These are phyloP conservation scores for Cenchrus americanus DNA, from an alignment of 176 grass and related monocot genomes.

Conservation along the genomic window DNA sequence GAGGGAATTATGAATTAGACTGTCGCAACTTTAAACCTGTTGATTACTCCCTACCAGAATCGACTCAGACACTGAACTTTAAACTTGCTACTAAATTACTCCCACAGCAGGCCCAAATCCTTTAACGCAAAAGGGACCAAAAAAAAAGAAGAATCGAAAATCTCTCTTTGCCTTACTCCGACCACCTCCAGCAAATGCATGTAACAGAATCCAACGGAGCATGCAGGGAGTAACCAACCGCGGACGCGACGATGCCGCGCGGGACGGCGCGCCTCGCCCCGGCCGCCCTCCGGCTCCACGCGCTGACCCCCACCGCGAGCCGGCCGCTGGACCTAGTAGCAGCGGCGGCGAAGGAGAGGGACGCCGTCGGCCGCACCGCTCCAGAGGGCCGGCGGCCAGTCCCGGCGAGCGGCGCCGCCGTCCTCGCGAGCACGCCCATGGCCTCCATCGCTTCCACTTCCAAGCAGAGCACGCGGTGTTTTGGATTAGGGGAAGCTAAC, in stretches of 20 bases:
- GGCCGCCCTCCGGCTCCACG: conserved; percentile 19
- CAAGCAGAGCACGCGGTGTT: not conserved
- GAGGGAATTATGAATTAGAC: too few relatives aligned
- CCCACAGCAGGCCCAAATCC: not conserved
- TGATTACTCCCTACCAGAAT: too few relatives aligned
- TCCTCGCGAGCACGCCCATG: conserved; percentile 41
- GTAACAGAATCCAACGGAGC: not conserved
- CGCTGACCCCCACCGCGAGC: conserved; percentile 1
- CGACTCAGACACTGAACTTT: too few relatives aligned
- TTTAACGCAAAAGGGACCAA: too few relatives aligned
- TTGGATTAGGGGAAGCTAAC: conserved; percentile 22
- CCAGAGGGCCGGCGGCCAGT: conserved; percentile 12
- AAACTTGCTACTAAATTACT: too few relatives aligned
- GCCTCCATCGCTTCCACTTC: conserved; percentile 34
- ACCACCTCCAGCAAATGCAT: not conserved
- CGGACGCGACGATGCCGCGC: not conserved
- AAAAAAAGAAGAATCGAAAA: too few relatives aligned
- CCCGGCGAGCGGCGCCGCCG: conserved; percentile 27
- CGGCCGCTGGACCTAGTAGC: conserved; percentile 1
- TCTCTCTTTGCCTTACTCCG: not conserved
- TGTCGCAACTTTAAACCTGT: too few relatives aligned
- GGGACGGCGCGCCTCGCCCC: conserved; percentile 41
- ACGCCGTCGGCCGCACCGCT: conserved; percentile 19
- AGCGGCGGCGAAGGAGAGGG: conserved; percentile 44
- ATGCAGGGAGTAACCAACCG: not conserved